Conservation (phyloP, 2,329 filamentous ascomycete genomes). For the Tothia fuscella region DNA sequence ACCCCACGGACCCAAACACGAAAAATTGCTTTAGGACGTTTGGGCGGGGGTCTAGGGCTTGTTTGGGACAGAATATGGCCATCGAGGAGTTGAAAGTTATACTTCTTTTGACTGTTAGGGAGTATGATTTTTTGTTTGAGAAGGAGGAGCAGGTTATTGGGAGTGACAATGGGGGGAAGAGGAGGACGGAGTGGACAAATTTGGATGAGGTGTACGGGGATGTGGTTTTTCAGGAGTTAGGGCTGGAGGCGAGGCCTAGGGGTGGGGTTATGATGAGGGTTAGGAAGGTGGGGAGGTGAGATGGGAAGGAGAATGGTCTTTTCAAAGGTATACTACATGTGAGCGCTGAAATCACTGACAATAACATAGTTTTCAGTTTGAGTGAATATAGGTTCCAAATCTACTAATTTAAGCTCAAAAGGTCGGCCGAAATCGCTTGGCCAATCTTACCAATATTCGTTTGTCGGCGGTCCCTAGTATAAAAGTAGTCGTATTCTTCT, state of each 20-base stretch:
- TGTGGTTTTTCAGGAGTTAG: slow-evolving; percentile 20
- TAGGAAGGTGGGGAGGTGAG: slow-evolving; percentile 10
- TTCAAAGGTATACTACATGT: too few species aligned
- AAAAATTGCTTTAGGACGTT: slow-evolving; percentile 40
- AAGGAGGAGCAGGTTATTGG: slow-evolving; percentile 19
- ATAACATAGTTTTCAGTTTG: too few species aligned
- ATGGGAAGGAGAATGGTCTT: too few species aligned
- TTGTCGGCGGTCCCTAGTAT: too few species aligned
- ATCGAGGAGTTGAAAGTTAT: slow-evolving; percentile 41
- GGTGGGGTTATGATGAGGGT: slow-evolving; percentile 23
- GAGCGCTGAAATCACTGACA: too few species aligned
- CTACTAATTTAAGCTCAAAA: too few species aligned
- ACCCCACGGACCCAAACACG: neutral
- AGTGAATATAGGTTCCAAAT: too few species aligned
- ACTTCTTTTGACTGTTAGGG: slow-evolving; percentile 36
- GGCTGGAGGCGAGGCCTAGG: slow-evolving; percentile 21
- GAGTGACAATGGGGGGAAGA: too few species aligned
- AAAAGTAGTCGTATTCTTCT: too few species aligned
- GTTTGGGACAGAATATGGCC: slow-evolving; percentile 44
- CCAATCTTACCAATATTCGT: too few species aligned
- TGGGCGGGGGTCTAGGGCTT: slow-evolving; percentile 41
- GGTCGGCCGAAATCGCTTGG: too few species aligned
- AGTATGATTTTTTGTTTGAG: slow-evolving; percentile 35
- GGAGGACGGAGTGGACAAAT: slow-evolving; percentile 18
- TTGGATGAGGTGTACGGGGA: slow-evolving; percentile 21